phyloP scores from a whole-genome alignment of 2,329 filamentous ascomycete genomes.

The Decorospora gaudefroyi region DNA sequence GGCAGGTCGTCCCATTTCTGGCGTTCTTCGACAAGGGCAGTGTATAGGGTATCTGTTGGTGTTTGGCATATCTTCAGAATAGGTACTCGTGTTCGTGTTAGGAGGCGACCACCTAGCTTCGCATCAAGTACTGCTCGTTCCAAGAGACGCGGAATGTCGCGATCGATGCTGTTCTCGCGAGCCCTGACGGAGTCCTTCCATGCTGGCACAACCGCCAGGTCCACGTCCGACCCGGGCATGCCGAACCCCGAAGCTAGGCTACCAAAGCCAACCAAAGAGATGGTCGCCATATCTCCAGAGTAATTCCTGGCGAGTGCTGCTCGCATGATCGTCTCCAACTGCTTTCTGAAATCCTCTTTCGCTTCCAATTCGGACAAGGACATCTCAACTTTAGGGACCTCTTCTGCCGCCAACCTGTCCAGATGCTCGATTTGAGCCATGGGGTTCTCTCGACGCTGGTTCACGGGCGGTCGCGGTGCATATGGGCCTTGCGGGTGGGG shows the following conservation, averaged over 20 bases:
- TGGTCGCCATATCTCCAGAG: conserved; percentile 56
- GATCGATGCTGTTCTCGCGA: conserved; percentile 51
- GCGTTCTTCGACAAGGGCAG: conserved; percentile 66
- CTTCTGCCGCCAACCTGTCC: conserved; percentile 49
- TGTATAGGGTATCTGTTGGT: conserved; percentile 64
- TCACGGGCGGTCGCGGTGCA: conserved; percentile 21
- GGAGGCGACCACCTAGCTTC: conserved; percentile 74
- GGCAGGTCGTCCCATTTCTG: conserved; percentile 69
- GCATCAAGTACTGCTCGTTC: conserved; percentile 74
- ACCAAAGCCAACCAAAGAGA: conserved; percentile 78
- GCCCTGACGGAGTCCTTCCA: conserved; percentile 38
- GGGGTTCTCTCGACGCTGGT: conserved; percentile 30
- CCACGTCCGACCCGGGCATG: conserved; percentile 87
- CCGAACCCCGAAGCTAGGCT: conserved; percentile 85
- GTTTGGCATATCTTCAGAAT: conserved; percentile 85
- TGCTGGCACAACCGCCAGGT: conserved; percentile 75
- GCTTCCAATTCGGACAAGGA: conserved; percentile 64
- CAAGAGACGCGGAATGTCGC: conserved; percentile 70
- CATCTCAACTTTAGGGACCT: conserved; percentile 67
- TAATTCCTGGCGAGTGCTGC: conserved; percentile 59
- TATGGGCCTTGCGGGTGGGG: conserved; percentile 19
- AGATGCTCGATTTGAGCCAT: conserved; percentile 50
- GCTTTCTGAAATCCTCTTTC: conserved; percentile 71
- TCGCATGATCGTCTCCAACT: conserved; percentile 68
- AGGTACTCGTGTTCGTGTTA: conserved; percentile 79